Percentiles rank a stretch among this genome's conserved stretches.
These are phyloP conservation scores for Coemansia sp. DNA, from an alignment of 192 early-diverging fungal genomes.

Conservation along the genomic window DNA sequence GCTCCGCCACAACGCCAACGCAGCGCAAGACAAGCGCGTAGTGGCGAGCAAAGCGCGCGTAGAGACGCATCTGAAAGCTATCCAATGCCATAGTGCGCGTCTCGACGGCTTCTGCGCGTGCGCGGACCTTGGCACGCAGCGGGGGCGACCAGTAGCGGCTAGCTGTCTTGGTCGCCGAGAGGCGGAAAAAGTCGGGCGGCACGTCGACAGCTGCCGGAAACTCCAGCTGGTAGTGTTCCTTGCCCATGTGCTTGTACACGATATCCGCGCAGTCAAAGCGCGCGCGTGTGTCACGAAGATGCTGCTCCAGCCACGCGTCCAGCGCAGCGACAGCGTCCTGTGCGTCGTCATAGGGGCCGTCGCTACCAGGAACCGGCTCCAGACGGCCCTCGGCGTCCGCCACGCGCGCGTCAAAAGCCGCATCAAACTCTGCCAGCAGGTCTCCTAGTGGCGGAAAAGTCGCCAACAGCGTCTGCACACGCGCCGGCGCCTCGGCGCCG, in stretches of 20 bases:
- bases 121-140: constrained; percentile 63
- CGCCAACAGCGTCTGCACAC: constrained; percentile 25
- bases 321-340: constrained; percentile 58
- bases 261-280: constrained; percentile 67
- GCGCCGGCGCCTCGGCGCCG: constrained; percentile 13
- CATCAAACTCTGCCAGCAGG: constrained; percentile 67
- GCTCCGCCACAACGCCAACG: constrained; percentile 70
- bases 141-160: constrained; percentile 81
- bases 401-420: constrained; percentile 71
- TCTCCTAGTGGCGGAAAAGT: constrained; percentile 62
- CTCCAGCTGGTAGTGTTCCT: constrained; percentile 95
- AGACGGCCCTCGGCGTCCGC: constrained; percentile 63
- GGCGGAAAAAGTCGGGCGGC: constrained; percentile 70
- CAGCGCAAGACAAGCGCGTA: constrained; percentile 72
- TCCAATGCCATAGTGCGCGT: constrained; percentile 72
- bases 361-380: constrained; percentile 69
- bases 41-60: constrained; percentile 78
- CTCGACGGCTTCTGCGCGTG: constrained; percentile 80
- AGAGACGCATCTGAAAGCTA: constrained; percentile 71
- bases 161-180: constrained; percentile 78
- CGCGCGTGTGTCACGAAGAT: constrained; percentile 66
- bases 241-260: constrained; percentile 86
- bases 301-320: constrained; percentile 64
- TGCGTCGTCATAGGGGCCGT: constrained; percentile 77
- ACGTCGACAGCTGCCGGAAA: constrained; percentile 72